Evolutionary conservation across 805 yeast genomes (phyloP).

Genomic region (Wickerhamiella spandovensis): DNA sequence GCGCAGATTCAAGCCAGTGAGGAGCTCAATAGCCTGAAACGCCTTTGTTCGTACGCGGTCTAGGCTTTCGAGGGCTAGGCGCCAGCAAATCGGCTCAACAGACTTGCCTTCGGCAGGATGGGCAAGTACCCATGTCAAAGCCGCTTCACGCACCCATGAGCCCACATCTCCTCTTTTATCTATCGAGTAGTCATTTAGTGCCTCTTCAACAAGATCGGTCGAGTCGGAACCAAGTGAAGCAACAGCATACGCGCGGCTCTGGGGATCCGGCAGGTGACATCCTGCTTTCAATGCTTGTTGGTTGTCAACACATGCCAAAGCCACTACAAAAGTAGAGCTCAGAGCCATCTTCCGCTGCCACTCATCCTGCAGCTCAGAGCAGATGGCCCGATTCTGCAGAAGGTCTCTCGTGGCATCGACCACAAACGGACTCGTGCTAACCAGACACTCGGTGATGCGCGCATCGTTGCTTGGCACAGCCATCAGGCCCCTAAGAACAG

Average conservation of each 20-base stretch:
- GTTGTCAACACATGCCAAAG: neutral
- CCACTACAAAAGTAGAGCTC: slow-evolving; percentile 10
- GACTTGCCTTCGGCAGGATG: neutral
- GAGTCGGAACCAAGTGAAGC: neutral
- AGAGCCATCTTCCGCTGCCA: slow-evolving; percentile 5
- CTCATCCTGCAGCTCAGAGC: neutral
- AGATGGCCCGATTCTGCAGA: neutral
- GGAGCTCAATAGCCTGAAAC: neutral
- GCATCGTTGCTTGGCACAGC: neutral
- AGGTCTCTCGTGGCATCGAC: neutral
- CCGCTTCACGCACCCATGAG: slow-evolving; percentile 45
- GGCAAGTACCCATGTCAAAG: slow-evolving; percentile 30
- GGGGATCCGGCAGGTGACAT: slow-evolving; percentile 7
- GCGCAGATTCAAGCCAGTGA: neutral
- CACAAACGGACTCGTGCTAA: neutral
- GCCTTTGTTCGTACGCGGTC: slow-evolving; percentile 39
- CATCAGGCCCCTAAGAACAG: neutral
- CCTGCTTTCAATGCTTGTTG: slow-evolving; percentile 2
- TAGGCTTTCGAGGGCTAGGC: slow-evolving; percentile 53
- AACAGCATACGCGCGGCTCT: slow-evolving; percentile 12
- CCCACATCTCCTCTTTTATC: slow-evolving; percentile 92
- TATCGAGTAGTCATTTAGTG: slow-evolving; percentile 62
- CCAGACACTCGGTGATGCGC: neutral
- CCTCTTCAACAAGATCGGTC: slow-evolving; percentile 19
- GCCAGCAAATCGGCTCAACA: slow-evolving; percentile 26